These are phyloP conservation scores for Eudorina sp. DNA, from an alignment of 139 green algal genomes.

Conservation along the genomic window DNA sequence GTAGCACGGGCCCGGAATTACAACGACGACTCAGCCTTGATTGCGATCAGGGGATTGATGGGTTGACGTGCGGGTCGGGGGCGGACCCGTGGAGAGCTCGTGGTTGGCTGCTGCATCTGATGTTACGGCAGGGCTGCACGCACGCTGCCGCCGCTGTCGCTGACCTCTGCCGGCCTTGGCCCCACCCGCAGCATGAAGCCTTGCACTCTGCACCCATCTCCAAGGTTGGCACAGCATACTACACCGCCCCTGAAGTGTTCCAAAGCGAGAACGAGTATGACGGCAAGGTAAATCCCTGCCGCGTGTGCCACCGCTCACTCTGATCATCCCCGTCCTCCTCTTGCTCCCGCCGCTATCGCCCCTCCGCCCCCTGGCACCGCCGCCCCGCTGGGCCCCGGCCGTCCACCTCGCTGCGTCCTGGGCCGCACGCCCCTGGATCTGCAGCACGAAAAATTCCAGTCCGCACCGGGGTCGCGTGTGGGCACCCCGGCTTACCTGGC, in stretches of 20 bases:
- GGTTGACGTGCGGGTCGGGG: no score
- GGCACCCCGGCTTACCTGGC: conserved; percentile 98
- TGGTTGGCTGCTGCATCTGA: no score
- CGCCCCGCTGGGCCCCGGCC: not conserved
- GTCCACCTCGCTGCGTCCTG: not conserved
- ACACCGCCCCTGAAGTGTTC: conserved; percentile 56
- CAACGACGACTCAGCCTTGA: no score
- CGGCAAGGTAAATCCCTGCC: conserved; percentile 45
- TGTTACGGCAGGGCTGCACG: no score
- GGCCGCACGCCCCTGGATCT: not conserved
- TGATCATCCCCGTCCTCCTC: not conserved
- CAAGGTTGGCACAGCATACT: conserved; percentile 56
- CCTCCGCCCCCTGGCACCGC: not conserved
- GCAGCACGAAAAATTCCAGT: conserved; percentile 88
- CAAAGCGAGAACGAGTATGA: conserved; percentile 43
- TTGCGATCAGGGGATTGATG: no score
- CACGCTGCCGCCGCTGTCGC: not conserved
- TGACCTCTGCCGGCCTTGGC: not conserved
- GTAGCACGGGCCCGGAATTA: no score
- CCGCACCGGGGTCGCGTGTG: conserved; percentile 87
- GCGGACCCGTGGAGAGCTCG: no score
- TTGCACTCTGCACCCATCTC: conserved; percentile 52
- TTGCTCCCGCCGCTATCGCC: not conserved
- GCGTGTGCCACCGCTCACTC: no score
- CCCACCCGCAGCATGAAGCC: conserved; percentile 81